Base-by-base conservation (phyloP, 2,329 filamentous ascomycete genomes). In the Pseudogymnoascus sp. region DNA sequence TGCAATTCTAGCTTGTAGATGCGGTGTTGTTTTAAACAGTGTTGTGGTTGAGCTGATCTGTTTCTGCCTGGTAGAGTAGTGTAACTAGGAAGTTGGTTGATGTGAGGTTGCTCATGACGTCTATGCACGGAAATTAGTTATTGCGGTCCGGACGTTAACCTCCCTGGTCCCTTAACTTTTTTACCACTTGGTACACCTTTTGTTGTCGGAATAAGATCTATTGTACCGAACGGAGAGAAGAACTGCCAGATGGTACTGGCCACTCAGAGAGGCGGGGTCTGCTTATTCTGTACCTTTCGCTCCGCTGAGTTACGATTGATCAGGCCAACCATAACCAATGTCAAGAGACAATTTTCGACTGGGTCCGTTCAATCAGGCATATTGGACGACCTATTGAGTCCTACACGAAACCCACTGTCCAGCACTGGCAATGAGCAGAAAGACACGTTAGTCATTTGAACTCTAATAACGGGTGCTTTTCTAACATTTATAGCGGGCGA, bases 201-300 rank as follows among this genome's bases (percentile, higher is more conserved):
- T 33, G 50, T 56, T n/a, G 29, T 21, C 16, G 50, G 29, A 35
- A 56, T 33, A 33, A 31, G 26, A 31, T 31, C 26, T 56, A 19
- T 31, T 24, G 47, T 31, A 13, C 50, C 11, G 29, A 35, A 56
- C 29, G 50, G 7, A 31, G 26, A 31, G n/a, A 33, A 56, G 50
- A 56, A 56, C 26, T 56, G 50, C 50, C 72, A 72, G 69, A 79
- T 80, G 78, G 75, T 72, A 72, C 67, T 70, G 72, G 74, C 76
- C 70, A 69, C 69, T 62, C 69, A 68, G 61, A 72, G 66, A 69
- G 70, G 72, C 68, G 73, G 71, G 59, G 70, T 70, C 70, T 79
- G 77, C 73, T 72, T 78, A 38, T 71, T 78, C 66, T 77, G 76
- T 70, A 67, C 73, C 31, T 75, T 77, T 65, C 73, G 72, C 67